Evolutionary conservation across 2,329 filamentous ascomycete species (phyloP), one percentile per base, ranked within the genome.

Genomic region (Lachnellula hyalina): DNA sequence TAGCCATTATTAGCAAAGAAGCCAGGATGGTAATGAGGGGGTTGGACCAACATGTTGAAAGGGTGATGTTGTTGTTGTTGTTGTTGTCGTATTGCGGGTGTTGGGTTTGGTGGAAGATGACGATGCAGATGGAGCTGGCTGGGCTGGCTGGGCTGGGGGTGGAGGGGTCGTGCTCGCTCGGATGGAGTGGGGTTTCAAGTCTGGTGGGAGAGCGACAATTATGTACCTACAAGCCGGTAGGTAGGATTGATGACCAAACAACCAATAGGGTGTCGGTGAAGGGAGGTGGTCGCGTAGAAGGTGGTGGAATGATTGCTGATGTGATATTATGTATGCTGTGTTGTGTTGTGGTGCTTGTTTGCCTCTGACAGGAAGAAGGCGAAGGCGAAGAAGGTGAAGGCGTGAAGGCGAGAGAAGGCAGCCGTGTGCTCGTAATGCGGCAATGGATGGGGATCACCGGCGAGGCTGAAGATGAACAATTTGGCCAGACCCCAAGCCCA

Each of bases 31-130:
- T 53, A 38, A 17, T 38, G 44, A 40, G 25, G 41, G 23, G 25
- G 23, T 41, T 54, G 49, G 32, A 57, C 58, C 49, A 52, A 63
- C 59, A 63, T 65, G 23, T 46, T 61, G 55, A 44, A 21, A 25
- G 15, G 6, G 23, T 23, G 12, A 36, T 9, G 32, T 17, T 15
- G 49, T 12, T 32, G 38, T 9, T 14, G 41, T 17, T 21, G 12
- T 4, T 17, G n/a, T 34, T 25, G 40, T 19, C 21, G 21, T 21
- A 21, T 21, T 21, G 21, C 21, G 21, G 2, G 4, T 21, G 28
- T 44, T 45, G 23, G 15, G 23, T 12, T 28, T 21, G 28, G 34
- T 21, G 19, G 14, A 19, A 44, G 41, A 44, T 44, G 41, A 23
- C 15, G 11, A 19, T 44, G 41, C 6, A 44, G 41, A 15, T 44